Evolutionary conservation across 2,329 filamentous ascomycete species (phyloP), one percentile per base, ranked within the genome.

Genomic region (Colletotrichum eleusines): DNA sequence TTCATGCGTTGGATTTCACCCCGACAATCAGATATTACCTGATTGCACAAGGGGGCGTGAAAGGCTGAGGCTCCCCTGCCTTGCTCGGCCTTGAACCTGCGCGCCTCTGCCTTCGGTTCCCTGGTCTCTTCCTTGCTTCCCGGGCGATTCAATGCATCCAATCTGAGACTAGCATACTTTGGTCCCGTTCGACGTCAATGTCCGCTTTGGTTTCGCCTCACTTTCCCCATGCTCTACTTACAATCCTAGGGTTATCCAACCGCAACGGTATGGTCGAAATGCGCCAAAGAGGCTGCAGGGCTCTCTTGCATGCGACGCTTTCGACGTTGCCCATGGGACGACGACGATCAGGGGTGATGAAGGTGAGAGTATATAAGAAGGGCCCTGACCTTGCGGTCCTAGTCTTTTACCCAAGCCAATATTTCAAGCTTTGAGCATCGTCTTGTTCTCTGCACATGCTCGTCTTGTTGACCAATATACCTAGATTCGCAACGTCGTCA

Each of bases 321-420:
- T 63, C 18, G n/a, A 40, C 12, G 18, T 33, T 12, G 18, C 12
- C 8, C 8, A 53, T 63, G 23, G 48, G 60, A 63, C 18, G n/a
- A 63, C 35, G 59, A 51, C 35, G 60, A 40, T 33, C 23, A 7
- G 6, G 14, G 18, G 33, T 40, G 31, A 44, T 54, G 48, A 28
- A 44, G 38, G 5, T 28, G 7, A n/a, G 5, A 33, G 58, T 65
- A 26, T 70, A 70, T 71, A 71, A 71, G 57, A 62, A 18, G 54
- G 50, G 28, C 4, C 28, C 54, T 48, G 35, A 20, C 50, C 63
- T 61, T 20, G 14, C 42, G 40, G 20, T 33, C 18, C 12, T 8
- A 16, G 8, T 12, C 11, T 23, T 4, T 16, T 18, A 3, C 16
- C 28, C 51, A 6, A 12, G 23, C 20, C 57, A 57, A 46, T 11